Evolutionary conservation across 1,139 yeast species (phyloP), one percentile per base, ranked within the genome.

Genomic region (Pichia sp.): DNA sequence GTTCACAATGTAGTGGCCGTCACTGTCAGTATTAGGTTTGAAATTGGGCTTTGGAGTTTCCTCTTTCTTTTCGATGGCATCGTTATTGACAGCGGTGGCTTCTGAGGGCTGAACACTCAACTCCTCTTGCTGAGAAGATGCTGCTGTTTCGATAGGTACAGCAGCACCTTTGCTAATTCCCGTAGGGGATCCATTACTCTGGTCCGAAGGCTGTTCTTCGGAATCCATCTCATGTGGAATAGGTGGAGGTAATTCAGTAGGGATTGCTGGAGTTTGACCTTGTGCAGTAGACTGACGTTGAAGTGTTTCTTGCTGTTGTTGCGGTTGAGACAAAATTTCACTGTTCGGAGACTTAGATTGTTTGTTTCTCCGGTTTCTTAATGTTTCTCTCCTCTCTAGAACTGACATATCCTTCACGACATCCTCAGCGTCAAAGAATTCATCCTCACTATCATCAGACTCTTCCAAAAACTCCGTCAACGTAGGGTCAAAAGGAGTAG

Each of bases 401-500:
- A 54, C 56, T 10, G 57, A 51, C 59, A 59, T 57, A 54, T 59
- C 62, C 44, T 55, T 57, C 13, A 57, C 78, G 58, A 76, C 78
- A 50, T 81, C 88, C 60, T 84, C 95, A 2, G 96, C 96, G 72
- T 92, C 98, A 65, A 87, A 92, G 69, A 92, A 92, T 66, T 89
- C 97, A 57, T 90, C 97, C 34, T 86, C 93, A 2, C 86, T 85
- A 40, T 84, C 88, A 41, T 80, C 85, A n/a, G 71, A 78, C 38
- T 75, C 77, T 34, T 72, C 76, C 49, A 84, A 73, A 38, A 61
- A 61, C 43, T 59, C 54, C 2, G 61, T 53, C 38, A 61, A 51
- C 2, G 60, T 54, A 13, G 62, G 59, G 48, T 59, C 64, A 36
- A 53, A 41, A 15, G 58, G 59, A 26, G 50, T 52, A n/a, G 56